Evolutionary conservation across 139 green algal genomes (phyloP), one percentile per base, ranked within the genome.

Genomic region (Chlamydomonas schloesseri): DNA sequence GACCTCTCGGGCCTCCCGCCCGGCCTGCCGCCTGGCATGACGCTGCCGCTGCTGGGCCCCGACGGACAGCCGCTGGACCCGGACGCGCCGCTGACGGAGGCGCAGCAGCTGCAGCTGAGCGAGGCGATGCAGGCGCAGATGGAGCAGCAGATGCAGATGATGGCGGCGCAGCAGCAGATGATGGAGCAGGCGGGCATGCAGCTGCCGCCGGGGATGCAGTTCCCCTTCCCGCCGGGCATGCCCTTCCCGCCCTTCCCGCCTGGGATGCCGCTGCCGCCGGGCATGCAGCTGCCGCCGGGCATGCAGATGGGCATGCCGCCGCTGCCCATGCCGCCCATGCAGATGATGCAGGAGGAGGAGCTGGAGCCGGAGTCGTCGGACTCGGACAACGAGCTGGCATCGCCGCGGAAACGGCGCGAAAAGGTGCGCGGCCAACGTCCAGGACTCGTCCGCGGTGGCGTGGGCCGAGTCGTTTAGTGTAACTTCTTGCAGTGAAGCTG

Each of bases 391-490:
- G 79, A 85, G 23, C 77, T 50, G 14, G 34, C 47, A 0, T 85
- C 79, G 21, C 79, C 79, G 28, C 23, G 79, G 33, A 85, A 85
- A 67, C 65, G 79, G 9, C 46, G 79, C 8, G 79, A 85, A 42
- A 85, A 85, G 79, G 79, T 85, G 36, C 29, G 73, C 6, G 6
- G 42, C 8, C 6, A 13, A 50, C 8, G 42, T 50, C 6, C 42
- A 50, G n/a, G n/a, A n/a, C n/a, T n/a, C n/a, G n/a, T n/a, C n/a
- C n/a, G n/a, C n/a, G n/a, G n/a, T n/a, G n/a, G n/a, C n/a, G n/a
- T n/a, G n/a, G n/a, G n/a, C n/a, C n/a, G n/a, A n/a, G n/a, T n/a
- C n/a, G n/a, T n/a, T 74, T 53, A 2, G 34, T 74, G 65, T 13
- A 13, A 58, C 13, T 13, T 58, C 15, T 15, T 58, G 53, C 53